phyloP scores from a whole-genome alignment of 2,329 filamentous ascomycete genomes.

The Aureobasidium melanogenum region DNA sequence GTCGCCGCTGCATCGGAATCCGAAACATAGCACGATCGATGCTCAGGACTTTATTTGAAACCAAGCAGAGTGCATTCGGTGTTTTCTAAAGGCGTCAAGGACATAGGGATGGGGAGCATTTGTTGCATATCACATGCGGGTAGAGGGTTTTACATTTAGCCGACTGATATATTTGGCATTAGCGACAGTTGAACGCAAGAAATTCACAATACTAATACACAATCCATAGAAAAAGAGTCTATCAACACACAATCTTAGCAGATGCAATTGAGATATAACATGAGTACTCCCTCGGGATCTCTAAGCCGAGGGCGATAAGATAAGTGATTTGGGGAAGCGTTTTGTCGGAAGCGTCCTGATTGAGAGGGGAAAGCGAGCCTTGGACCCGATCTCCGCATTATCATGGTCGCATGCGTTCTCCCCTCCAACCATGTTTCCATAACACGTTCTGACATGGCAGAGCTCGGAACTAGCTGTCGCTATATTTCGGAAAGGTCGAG shows the following conservation, averaged over 20 bases:
- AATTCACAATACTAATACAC: background rate
- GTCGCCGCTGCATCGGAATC: slow-evolving; percentile 43
- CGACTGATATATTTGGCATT: background rate
- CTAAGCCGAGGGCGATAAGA: background rate
- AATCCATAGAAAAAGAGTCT: background rate
- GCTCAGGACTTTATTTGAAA: background rate
- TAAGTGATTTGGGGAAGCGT: background rate
- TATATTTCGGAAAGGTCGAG: background rate
- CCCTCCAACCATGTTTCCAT: background rate
- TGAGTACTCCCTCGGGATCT: too few relatives aligned
- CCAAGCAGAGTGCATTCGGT: background rate
- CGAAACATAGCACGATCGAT: background rate
- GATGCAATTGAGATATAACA: background rate
- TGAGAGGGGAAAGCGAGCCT: background rate
- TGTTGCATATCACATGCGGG: background rate
- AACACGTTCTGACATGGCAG: background rate
- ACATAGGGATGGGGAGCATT: background rate
- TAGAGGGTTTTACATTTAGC: background rate
- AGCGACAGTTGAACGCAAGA: background rate
- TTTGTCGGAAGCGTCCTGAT: background rate
- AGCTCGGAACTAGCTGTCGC: background rate
- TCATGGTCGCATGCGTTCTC: background rate
- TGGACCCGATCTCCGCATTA: background rate
- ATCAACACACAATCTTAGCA: background rate
- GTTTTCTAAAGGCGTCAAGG: background rate